Conservation (phyloP, 768 basidiomycete species). For the Naganishia vaughanmartiniae region DNA sequence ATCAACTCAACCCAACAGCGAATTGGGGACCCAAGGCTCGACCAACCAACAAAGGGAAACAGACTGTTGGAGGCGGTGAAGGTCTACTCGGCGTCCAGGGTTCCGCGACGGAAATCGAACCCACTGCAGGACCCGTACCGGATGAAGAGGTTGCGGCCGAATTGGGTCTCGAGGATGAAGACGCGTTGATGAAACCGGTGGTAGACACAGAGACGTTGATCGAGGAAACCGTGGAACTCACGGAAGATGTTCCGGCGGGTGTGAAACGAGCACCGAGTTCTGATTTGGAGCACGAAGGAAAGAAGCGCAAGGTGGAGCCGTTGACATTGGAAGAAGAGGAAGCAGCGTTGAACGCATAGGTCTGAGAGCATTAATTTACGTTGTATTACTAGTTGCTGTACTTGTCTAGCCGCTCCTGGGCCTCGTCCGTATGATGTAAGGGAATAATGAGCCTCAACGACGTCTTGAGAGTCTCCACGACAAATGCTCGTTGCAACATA, state of each 20-base stretch:
- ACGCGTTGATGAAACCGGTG: constrained; percentile 14
- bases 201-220: constrained; percentile 10
- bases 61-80: constrained; percentile 6
- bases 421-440: background rate
- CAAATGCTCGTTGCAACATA: background rate
- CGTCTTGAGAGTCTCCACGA: background rate
- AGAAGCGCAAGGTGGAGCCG: constrained; percentile 21
- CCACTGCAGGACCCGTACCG: background rate
- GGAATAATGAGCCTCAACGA: background rate
- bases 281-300: constrained; percentile 1
- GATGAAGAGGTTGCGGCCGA: constrained; percentile 8
- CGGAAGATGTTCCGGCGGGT: background rate
- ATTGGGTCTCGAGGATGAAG: constrained; percentile 5
- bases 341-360: constrained; percentile 18
- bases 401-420: background rate
- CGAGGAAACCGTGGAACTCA: constrained; percentile 8
- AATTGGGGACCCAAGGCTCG: constrained; percentile 82
- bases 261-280: constrained; percentile 7
- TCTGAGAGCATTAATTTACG: constrained; percentile 1
- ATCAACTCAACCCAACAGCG: constrained; percentile 75
- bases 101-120: background rate
- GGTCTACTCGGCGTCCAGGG: background rate
- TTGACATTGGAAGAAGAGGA: constrained; percentile 24
- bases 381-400: background rate
- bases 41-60: constrained; percentile 38